phyloP scores from a whole-genome alignment of 305 asterid genomes.

The Fraxinus greggii region DNA sequence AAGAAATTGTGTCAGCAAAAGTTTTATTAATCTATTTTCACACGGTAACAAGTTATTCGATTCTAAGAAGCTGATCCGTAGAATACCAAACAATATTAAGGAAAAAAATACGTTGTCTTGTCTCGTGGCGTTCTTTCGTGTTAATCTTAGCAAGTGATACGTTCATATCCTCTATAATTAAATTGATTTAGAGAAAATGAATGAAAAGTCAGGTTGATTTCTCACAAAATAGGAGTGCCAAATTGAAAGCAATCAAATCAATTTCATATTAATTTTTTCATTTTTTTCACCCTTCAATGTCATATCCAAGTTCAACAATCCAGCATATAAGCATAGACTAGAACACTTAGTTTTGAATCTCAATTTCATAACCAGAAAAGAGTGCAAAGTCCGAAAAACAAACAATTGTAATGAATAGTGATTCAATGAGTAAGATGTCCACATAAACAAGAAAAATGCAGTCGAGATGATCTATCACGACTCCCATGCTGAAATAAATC shows the following conservation, averaged over 20 bases:
- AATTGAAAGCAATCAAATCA: not conserved
- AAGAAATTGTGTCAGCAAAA: too few relatives aligned
- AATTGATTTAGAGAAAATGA: too few relatives aligned
- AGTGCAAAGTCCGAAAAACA: not conserved
- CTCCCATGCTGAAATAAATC: not conserved
- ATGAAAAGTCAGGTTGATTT: too few relatives aligned
- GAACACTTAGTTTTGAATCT: not conserved
- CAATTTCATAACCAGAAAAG: not conserved
- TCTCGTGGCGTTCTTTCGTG: not conserved
- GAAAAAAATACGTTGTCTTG: not conserved
- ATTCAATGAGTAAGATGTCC: not conserved
- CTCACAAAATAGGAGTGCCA: too few relatives aligned
- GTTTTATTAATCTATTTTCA: not conserved
- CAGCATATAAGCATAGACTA: not conserved
- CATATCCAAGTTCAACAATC: not conserved
- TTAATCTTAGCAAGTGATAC: not conserved
- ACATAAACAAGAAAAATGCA: not conserved
- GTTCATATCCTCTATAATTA: too few relatives aligned
- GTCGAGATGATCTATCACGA: not conserved
- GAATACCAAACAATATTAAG: not conserved
- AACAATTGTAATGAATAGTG: not conserved
- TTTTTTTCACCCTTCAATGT: not conserved
- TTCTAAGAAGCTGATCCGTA: not conserved
- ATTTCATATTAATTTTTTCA: not conserved
- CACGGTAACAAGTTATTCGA: too few relatives aligned